Evolutionary conservation across 129 eudicot species (phyloP).

Genomic region (Apium graveolens): DNA sequence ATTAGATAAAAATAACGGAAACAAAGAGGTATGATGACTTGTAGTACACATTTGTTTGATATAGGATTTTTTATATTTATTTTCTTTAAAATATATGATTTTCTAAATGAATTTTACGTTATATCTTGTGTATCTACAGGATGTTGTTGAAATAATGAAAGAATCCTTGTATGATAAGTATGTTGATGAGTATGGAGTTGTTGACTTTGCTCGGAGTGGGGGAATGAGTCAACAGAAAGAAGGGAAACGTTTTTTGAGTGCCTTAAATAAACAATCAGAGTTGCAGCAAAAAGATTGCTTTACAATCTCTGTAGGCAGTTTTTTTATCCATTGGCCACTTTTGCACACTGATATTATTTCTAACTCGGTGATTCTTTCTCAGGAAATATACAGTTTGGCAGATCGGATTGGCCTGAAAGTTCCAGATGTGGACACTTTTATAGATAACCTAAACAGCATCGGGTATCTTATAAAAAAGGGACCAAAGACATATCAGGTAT

Average conservation of each 20-base stretch:
- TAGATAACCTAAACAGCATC: conserved; percentile 59
- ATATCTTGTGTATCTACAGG: conserved; percentile 34
- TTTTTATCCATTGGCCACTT: conserved; percentile 5
- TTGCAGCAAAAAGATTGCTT: conserved; percentile 79
- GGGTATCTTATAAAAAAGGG: conserved; percentile 77
- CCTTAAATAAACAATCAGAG: conserved; percentile 68
- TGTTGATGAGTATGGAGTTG: conserved; percentile 82
- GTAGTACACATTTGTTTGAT: not conserved
- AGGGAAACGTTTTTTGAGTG: conserved; percentile 66
- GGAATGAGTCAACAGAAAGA: conserved; percentile 92
- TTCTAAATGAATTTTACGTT: not conserved
- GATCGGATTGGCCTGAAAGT: conserved; percentile 67
- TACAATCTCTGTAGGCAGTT: conserved; percentile 50
- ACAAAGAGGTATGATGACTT: not conserved
- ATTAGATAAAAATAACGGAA: not conserved
- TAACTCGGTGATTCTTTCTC: conserved; percentile 18
- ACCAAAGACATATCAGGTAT: conserved; percentile 81
- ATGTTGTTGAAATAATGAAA: conserved; percentile 94
- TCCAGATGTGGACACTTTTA: conserved; percentile 59
- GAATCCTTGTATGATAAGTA: conserved; percentile 90
- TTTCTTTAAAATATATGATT: not conserved
- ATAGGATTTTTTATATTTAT: not conserved
- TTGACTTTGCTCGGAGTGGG: conserved; percentile 84
- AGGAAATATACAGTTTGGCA: conserved; percentile 84
- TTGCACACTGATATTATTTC: conserved; percentile 17